Base-by-base conservation (phyloP, 1,284 basidiomycete species). In the Cerioporus squamosus region DNA sequence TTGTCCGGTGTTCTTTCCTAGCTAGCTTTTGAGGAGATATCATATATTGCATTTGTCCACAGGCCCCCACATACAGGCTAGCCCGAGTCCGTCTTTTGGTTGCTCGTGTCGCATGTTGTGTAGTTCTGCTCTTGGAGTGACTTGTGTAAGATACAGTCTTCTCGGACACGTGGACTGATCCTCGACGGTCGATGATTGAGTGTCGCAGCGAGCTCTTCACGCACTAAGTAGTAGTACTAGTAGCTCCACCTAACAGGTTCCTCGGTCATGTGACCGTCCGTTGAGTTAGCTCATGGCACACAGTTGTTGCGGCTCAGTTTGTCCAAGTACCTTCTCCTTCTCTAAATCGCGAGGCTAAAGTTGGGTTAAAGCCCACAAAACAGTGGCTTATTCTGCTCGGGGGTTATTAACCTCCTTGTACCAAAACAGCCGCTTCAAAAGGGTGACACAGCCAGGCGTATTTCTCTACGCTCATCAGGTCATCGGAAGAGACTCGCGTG, bases 1-100 rank as follows among this genome's bases (percentile, higher is more conserved):
- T 36, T 36, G 40, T 57, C 48, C 57, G 49, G 54, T 59, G 59
- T 68, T 63, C 45, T 50, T 57, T 36, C 33, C 59, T 66, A 63
- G 55, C 53, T 55, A 62, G 53, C 59, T 60, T 43, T 53, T 59
- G 46, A 61, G 63, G 62, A 65, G 63, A 63, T 68, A 66, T 65
- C 65, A 63, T 68, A 63, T 68, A 66, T 65, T 56, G 56, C 67
- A 61, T 58, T 54, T 60, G 61, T 62, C 56, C 14, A 36, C 59
- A 61, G 55, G 61, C 58, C 49, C 24, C 48, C 22, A 24, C 20
- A 40, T 22, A 22, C 29, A 29, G 45, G 53, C 56, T 36, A 51
- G 40, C 36, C 31, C 29, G 56, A 44, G 50, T 39, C 31, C 48
- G 24, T 6, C 39, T 9, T 54, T 53, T 55, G 23, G 33, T 45